A percentile compares a stretch with the other conserved stretches of the same genome.
Conservation (phyloP, 805 yeast genomes). For the Wickerhamomyces bovis region DNA sequence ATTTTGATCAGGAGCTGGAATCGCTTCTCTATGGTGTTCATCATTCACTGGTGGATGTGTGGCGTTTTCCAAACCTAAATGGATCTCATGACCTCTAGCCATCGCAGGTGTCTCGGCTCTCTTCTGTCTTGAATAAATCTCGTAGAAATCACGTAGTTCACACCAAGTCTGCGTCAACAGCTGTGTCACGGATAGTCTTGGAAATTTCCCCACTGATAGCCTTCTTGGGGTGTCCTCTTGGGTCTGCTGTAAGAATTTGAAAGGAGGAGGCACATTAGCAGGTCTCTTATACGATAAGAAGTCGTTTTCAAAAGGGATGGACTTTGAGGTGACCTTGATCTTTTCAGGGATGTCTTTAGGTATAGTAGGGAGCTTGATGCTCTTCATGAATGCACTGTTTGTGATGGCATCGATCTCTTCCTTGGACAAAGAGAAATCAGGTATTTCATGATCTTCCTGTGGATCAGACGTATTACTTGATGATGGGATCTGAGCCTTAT, state of each 20-base stretch:
- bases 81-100: conserved; percentile 41
- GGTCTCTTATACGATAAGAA: not conserved
- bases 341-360: not conserved
- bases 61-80: conserved; percentile 40
- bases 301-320: conserved; percentile 1
- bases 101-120: conserved; percentile 34
- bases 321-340: not conserved
- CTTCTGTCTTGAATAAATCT: conserved; percentile 40
- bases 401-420: conserved; percentile 1
- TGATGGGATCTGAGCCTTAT: not conserved
- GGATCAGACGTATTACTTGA: not conserved
- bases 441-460: not conserved
- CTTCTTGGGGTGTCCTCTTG: not conserved
- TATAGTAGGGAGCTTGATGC: not conserved
- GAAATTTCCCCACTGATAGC: conserved; percentile 9
- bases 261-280: conserved; percentile 11
- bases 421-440: not conserved
- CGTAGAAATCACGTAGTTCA: conserved; percentile 52
- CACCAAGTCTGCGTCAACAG: conserved; percentile 61
- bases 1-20: not conserved
- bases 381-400: not conserved
- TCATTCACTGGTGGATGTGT: conserved; percentile 31
- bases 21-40: not conserved
- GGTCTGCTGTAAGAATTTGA: conserved; percentile 9
- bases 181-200: conserved; percentile 53